Conservation (phyloP, 306 rosid genomes). For the Abrus pulchellus region DNA sequence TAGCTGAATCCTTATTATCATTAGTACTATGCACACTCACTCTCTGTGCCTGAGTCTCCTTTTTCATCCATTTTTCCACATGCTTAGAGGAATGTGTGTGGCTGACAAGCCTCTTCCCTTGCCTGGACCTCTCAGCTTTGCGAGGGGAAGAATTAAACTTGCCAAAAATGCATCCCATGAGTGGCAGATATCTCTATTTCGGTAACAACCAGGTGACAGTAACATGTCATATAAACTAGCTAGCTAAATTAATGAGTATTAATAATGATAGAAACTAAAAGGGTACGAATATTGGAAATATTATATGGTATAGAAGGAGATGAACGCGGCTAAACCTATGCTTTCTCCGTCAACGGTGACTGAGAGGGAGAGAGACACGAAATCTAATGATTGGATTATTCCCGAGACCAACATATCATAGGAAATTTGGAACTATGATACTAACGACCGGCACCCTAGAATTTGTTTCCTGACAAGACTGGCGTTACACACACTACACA, state of each 20-base stretch:
- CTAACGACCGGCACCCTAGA: slow-evolving; percentile 35
- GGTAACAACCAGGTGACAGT: slow-evolving; percentile 48
- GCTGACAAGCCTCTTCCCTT: slow-evolving; percentile 37
- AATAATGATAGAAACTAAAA: not conserved
- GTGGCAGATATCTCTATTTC: slow-evolving; percentile 38
- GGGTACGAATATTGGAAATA: not conserved
- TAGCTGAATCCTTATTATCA: not conserved
- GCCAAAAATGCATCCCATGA: slow-evolving; percentile 68
- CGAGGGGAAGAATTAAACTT: slow-evolving; percentile 42
- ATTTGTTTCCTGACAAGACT: not conserved
- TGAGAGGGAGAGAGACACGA: not conserved
- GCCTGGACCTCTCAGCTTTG: slow-evolving; percentile 29
- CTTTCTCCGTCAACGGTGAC: slow-evolving; percentile 51
- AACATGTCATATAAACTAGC: not conserved
- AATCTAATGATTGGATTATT: not conserved
- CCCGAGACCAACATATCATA: not conserved
- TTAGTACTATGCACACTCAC: not conserved
- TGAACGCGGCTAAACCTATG: slow-evolving; percentile 11
- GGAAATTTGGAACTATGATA: not conserved
- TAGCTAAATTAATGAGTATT: not conserved
- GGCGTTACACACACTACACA: not conserved
- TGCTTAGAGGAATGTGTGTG: slow-evolving; percentile 14
- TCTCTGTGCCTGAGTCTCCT: slow-evolving; percentile 8
- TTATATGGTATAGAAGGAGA: slow-evolving; percentile 17
- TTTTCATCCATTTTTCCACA: not conserved